Conservation (phyloP, 2,329 filamentous ascomycete species). For the Neofusicoccum laricinum region DNA sequence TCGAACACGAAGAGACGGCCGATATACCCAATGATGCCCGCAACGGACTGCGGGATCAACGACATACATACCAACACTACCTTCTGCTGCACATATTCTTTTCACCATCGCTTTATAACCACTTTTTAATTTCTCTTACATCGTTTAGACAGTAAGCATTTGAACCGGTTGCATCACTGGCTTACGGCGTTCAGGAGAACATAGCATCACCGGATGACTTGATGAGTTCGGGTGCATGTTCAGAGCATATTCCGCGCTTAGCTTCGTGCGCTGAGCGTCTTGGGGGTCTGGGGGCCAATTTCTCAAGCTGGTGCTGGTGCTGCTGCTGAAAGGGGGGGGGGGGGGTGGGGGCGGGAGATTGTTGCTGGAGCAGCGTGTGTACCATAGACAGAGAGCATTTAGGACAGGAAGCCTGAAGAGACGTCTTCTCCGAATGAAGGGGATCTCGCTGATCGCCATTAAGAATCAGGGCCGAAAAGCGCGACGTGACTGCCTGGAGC, state of each 20-base stretch:
- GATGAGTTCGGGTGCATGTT: slow-evolving; percentile 7
- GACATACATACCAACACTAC: slow-evolving; percentile 23
- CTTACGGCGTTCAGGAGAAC: slow-evolving; percentile 13
- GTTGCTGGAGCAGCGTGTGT: not conserved
- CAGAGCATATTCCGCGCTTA: not conserved
- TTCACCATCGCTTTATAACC: slow-evolving; percentile 37
- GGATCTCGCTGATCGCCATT: slow-evolving; percentile 9
- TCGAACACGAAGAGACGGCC: slow-evolving; percentile 11
- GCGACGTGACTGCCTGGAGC: not conserved
- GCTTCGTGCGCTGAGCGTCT: slow-evolving; percentile 6
- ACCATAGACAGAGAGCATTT: not conserved
- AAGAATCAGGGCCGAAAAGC: not conserved
- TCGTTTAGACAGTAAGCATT: slow-evolving; percentile 11
- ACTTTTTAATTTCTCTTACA: slow-evolving; percentile 32
- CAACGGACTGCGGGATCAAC: slow-evolving; percentile 6
- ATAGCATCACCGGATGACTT: slow-evolving; percentile 7
- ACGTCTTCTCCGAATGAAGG: slow-evolving; percentile 9
- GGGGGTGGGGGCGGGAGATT: not conserved
- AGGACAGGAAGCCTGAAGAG: not conserved
- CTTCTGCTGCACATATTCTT: slow-evolving; percentile 32
- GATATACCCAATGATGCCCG: slow-evolving; percentile 15
- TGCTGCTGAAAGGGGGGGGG: not conserved
- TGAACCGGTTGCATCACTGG: not conserved
- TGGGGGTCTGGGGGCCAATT: slow-evolving; percentile 3
- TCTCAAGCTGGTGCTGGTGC: not conserved